Percentiles rank a stretch among this genome's conserved stretches.
Evolutionary conservation across 805 yeast species (phyloP).

Genomic region (Grigorovia transvaalensis): DNA sequence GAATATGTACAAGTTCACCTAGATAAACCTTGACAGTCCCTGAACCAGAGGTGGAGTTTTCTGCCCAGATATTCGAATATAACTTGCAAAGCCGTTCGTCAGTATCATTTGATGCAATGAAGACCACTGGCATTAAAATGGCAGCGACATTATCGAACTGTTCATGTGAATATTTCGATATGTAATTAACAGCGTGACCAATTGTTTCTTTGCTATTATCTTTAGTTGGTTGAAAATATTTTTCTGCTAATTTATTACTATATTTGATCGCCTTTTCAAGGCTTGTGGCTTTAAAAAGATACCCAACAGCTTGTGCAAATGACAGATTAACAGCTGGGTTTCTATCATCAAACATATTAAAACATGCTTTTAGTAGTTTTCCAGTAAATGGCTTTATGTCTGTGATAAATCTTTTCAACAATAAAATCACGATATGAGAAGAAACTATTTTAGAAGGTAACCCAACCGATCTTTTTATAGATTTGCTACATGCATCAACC

Average conservation of each 20-base stretch:
- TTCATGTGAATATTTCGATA: conserved; percentile 59
- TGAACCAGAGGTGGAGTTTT: conserved; percentile 61
- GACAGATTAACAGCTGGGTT: conserved; percentile 66
- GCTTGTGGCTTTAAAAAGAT: conserved; percentile 54
- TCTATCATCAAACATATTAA: conserved; percentile 52
- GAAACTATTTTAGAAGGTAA: conserved; percentile 87
- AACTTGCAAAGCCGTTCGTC: conserved; percentile 34
- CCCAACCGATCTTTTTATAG: conserved; percentile 68
- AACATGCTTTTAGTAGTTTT: conserved; percentile 46
- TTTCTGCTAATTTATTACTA: conserved; percentile 37
- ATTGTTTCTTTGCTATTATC: conserved; percentile 39
- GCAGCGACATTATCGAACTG: conserved; percentile 51
- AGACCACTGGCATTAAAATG: conserved; percentile 67
- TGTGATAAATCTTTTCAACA: conserved; percentile 47
- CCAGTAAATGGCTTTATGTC: conserved; percentile 45
- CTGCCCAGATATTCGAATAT: conserved; percentile 67
- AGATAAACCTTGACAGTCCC: conserved; percentile 62
- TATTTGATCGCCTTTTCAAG: conserved; percentile 43
- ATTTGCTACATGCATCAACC: conserved; percentile 39
- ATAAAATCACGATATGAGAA: conserved; percentile 55
- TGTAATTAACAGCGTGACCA: conserved; percentile 52
- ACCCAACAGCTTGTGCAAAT: conserved; percentile 73
- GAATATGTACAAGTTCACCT: conserved; percentile 51
- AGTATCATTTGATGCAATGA: conserved; percentile 63
- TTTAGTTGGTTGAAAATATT: conserved; percentile 48